A percentile compares a stretch with the other conserved stretches of the same genome.
phyloP scores from a whole-genome alignment of 2,329 filamentous ascomycete genomes.

The Colletotrichum gloeosporioides region DNA sequence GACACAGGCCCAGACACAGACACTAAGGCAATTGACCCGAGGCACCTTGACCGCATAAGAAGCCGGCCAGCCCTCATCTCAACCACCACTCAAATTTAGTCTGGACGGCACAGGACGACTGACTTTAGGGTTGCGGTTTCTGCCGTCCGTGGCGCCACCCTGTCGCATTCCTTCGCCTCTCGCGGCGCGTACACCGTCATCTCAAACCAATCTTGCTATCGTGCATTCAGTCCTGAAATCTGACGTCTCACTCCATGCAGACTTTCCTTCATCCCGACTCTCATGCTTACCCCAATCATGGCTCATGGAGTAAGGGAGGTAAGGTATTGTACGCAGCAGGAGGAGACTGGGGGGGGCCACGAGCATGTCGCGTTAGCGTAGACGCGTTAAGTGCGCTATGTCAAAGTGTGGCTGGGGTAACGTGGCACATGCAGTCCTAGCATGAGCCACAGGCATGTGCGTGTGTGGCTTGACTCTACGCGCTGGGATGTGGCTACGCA shows the following conservation, averaged over 20 bases:
- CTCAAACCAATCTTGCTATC: not conserved
- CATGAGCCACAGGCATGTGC: not conserved
- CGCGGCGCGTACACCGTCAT: not conserved
- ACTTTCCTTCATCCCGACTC: not conserved
- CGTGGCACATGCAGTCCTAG: not conserved
- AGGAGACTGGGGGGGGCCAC: not conserved
- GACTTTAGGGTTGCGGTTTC: constrained; percentile 6
- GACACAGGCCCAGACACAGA: not conserved
- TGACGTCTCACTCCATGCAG: not conserved
- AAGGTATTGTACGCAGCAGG: not conserved
- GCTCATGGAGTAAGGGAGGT: not conserved
- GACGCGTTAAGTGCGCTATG: not conserved
- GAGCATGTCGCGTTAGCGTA: not conserved
- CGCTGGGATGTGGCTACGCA: not conserved
- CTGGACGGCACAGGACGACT: not conserved
- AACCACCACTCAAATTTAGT: not conserved
- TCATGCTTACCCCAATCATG: constrained; percentile 3
- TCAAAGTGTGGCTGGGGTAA: not conserved
- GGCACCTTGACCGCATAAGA: not conserved
- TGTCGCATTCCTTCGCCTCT: not conserved
- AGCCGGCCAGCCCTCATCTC: not conserved
- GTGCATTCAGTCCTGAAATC: not conserved
- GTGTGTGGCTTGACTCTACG: not conserved
- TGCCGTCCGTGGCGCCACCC: constrained; percentile 5
- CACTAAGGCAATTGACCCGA: not conserved